Evolutionary conservation across 495 filamentous ascomycete species (phyloP).

Genomic region (Xanthoparmelia taractica): DNA sequence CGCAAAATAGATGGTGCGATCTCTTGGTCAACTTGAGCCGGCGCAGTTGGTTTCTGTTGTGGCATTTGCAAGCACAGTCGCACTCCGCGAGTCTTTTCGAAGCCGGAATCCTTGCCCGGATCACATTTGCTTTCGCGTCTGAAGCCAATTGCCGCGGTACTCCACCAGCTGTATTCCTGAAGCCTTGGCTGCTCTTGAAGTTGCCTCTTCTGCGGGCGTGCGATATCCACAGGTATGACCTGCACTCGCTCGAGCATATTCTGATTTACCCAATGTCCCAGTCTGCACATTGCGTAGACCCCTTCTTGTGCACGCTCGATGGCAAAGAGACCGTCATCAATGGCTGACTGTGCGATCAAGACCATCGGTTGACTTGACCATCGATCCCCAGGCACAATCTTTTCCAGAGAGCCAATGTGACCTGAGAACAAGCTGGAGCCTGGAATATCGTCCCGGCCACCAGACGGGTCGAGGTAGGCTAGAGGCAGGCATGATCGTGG

Average conservation of each 20-base stretch:
- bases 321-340: slow-evolving; percentile 54
- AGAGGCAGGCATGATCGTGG: slow-evolving; percentile 23
- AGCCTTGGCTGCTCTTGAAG: slow-evolving; percentile 5
- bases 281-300: slow-evolving; percentile 63
- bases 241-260: slow-evolving; percentile 29
- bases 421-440: slow-evolving; percentile 21
- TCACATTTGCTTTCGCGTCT: not conserved
- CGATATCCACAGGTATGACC: not conserved
- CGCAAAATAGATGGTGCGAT: not conserved
- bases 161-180: slow-evolving; percentile 35
- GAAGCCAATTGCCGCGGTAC: slow-evolving; percentile 27
- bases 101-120: no score
- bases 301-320: slow-evolving; percentile 61
- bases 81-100: not conserved
- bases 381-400: not conserved
- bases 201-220: not conserved
- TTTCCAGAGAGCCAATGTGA: slow-evolving; percentile 16
- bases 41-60: slow-evolving; percentile 15
- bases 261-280: slow-evolving; percentile 57
- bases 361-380: slow-evolving; percentile 31
- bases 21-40: slow-evolving; percentile 17
- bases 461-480: slow-evolving; percentile 18
- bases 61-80: slow-evolving; percentile 11
- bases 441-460: not conserved
- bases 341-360: slow-evolving; percentile 57